Evolutionary conservation across 805 yeast genomes (phyloP).

Genomic region (Kluyveromyces starmeri): DNA sequence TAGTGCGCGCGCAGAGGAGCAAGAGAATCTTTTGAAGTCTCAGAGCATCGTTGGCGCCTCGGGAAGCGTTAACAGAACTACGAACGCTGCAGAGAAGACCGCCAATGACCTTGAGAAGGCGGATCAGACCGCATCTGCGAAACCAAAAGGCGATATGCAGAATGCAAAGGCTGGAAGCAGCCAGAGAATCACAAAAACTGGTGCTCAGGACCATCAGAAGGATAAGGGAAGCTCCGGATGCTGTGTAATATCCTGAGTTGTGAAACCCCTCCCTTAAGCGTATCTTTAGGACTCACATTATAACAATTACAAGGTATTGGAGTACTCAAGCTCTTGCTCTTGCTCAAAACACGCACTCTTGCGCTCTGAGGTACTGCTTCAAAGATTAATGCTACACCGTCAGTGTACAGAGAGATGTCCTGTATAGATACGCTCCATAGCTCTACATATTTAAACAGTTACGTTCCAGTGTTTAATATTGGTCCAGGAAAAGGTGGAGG

Average conservation of each 20-base stretch:
- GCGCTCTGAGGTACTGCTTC: no score
- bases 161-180: not conserved
- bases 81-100: not conserved
- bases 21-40: not conserved
- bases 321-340: no score
- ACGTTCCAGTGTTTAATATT: no score
- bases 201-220: slow-evolving; percentile 1
- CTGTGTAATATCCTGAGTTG: slow-evolving; percentile 23
- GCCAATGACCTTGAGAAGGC: not conserved
- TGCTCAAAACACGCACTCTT: no score
- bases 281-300: no score
- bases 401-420: no score
- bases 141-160: not conserved
- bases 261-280: no score
- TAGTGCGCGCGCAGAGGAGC: not conserved
- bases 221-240: slow-evolving; percentile 24
- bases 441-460: no score
- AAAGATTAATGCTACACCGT: no score
- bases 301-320: no score
- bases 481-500: no score
- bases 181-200: slow-evolving; percentile 1
- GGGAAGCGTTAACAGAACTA: not conserved
- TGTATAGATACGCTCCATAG: no score
- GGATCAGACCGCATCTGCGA: not conserved
- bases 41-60: not conserved